A percentile compares a stretch with the other conserved stretches of the same genome.
Evolutionary conservation across 345 rosid genomes (phyloP).

Genomic region (Gossypium australe): DNA sequence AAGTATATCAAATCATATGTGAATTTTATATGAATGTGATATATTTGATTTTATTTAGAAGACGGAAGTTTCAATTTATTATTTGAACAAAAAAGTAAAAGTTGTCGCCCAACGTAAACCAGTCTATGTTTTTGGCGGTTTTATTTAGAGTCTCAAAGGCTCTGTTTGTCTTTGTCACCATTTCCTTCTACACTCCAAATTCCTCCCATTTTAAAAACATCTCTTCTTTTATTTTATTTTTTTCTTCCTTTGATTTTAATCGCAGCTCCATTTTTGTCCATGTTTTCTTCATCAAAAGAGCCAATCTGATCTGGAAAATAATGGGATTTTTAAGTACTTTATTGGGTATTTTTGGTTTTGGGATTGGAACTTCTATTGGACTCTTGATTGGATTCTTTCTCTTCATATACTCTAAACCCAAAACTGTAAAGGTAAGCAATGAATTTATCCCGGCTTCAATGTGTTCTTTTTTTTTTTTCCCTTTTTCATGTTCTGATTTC

Average conservation of each 20-base stretch:
- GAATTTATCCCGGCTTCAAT: not conserved
- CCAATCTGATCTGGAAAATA: not conserved
- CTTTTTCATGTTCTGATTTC: not conserved
- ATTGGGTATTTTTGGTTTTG: conserved; percentile 64
- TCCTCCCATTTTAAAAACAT: not conserved
- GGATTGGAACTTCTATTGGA: conserved; percentile 64
- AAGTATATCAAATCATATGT: no score
- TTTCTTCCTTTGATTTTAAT: no score
- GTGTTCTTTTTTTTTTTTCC: not conserved
- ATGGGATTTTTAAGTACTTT: conserved; percentile 56
- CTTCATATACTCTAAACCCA: conserved; percentile 62
- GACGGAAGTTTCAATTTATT: no score
- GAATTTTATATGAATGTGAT: no score
- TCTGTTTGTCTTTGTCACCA: not conserved
- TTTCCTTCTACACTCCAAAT: not conserved
- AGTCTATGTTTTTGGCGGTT: conserved; percentile 4
- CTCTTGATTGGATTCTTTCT: conserved; percentile 60
- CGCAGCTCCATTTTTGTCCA: not conserved
- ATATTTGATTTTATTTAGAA: no score
- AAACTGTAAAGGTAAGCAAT: conserved; percentile 42
- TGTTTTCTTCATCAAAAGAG: not conserved
- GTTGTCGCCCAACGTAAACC: not conserved
- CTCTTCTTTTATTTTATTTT: no score
- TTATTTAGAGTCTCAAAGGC: not conserved
- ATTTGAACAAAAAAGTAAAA: no score